Evolutionary conservation across 2,329 filamentous ascomycete species (phyloP).

Genomic region (Aspergillus sp.): DNA sequence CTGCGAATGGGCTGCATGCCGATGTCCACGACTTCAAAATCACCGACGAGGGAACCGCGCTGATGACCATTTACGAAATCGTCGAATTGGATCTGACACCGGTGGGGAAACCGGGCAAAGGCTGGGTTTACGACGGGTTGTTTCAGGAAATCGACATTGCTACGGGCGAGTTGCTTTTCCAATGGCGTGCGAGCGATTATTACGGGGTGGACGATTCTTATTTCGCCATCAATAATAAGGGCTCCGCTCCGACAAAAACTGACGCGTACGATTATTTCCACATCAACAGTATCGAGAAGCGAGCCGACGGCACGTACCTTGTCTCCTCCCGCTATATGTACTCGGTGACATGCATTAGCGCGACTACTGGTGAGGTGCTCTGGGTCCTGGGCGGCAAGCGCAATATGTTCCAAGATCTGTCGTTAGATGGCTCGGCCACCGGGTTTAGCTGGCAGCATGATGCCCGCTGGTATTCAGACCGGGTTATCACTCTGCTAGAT

Average conservation of each 20-base stretch:
- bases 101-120: slow-evolving; percentile 30
- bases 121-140: slow-evolving; percentile 34
- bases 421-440: slow-evolving; percentile 13
- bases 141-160: slow-evolving; percentile 42
- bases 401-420: slow-evolving; percentile 20
- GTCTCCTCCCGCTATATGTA: slow-evolving; percentile 35
- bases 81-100: slow-evolving; percentile 33
- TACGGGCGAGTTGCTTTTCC: slow-evolving; percentile 36
- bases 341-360: slow-evolving; percentile 24
- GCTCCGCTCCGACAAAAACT: slow-evolving; percentile 14
- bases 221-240: slow-evolving; percentile 9
- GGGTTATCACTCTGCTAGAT: slow-evolving; percentile 18
- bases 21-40: slow-evolving; percentile 42
- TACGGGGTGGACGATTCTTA: slow-evolving; percentile 20
- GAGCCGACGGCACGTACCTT: slow-evolving; percentile 35
- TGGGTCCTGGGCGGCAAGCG: slow-evolving; percentile 22
- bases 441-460: slow-evolving; percentile 24
- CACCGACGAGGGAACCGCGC: slow-evolving; percentile 33
- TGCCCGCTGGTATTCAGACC: slow-evolving; percentile 19
- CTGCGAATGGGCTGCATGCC: slow-evolving; percentile 12
- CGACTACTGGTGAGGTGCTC: slow-evolving; percentile 13
- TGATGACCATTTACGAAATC: slow-evolving; percentile 36
- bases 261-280: slow-evolving; percentile 49
- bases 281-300: slow-evolving; percentile 47
- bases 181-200: slow-evolving; percentile 40